Conservation (phyloP, 2,329 filamentous ascomycete species). For the Colletotrichum sp. region DNA sequence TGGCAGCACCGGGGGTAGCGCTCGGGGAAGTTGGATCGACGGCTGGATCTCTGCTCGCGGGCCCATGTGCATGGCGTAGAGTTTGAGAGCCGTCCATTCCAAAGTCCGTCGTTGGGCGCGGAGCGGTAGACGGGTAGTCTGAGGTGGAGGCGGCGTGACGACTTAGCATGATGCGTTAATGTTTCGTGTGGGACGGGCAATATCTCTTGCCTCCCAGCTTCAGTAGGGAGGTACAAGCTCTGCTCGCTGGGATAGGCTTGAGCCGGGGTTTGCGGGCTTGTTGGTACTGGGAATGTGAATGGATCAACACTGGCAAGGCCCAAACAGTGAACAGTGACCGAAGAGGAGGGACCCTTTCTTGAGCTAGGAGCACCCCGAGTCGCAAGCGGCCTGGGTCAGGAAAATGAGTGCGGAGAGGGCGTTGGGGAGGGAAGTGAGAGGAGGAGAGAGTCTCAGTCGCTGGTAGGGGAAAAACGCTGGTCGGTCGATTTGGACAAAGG, state of each 20-base stretch:
- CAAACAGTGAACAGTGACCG: neutral
- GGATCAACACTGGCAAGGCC: neutral
- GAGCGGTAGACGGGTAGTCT: constrained; percentile 27
- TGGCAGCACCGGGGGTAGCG: neutral
- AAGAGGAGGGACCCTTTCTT: neutral
- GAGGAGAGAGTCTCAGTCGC: neutral
- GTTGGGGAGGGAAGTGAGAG: neutral
- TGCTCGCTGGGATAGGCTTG: constrained; percentile 4
- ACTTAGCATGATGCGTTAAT: constrained; percentile 44
- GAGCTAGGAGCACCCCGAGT: neutral
- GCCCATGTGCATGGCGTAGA: constrained; percentile 13
- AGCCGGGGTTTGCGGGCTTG: neutral
- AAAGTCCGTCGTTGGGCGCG: constrained; percentile 14
- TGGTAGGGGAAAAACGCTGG: neutral
- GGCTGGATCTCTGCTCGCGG: constrained; percentile 5
- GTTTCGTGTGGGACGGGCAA: constrained; percentile 34
- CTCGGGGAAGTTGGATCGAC: constrained; percentile 4
- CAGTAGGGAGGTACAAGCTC: neutral
- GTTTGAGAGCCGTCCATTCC: constrained; percentile 19
- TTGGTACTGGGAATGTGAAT: constrained; percentile 1
- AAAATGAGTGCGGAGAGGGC: neutral
- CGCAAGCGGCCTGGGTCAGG: neutral
- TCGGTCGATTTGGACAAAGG: constrained; percentile 2
- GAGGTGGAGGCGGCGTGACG: constrained; percentile 27
- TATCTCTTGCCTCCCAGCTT: constrained; percentile 6